phyloP scores from a whole-genome alignment of 495 filamentous ascomycete species.

The Neurospora intermedia region DNA sequence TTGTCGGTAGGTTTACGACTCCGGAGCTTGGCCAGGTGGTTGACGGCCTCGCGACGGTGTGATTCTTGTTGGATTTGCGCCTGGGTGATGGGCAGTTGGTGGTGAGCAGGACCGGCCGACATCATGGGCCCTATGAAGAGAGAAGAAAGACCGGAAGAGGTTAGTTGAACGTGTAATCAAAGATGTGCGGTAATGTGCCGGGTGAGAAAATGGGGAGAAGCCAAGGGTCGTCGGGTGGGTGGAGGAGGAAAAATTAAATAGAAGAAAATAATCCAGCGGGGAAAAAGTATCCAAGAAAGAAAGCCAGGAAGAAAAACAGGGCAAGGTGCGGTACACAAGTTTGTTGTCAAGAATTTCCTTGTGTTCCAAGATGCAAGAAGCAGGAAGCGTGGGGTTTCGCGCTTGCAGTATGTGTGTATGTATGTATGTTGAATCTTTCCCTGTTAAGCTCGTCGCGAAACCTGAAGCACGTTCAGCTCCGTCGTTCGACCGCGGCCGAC shows the following conservation, averaged over 20 bases:
- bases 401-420: not conserved
- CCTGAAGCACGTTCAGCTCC: not conserved
- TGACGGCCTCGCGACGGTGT: constrained; percentile 40
- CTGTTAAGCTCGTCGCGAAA: not conserved
- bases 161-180: not conserved
- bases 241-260: not conserved
- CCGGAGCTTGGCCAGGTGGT: constrained; percentile 61
- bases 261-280: not conserved
- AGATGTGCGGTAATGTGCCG: not conserved
- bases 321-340: not conserved
- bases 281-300: not conserved
- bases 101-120: constrained; percentile 17
- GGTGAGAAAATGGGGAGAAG: not conserved
- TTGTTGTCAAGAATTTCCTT: not conserved
- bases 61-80: constrained; percentile 46
- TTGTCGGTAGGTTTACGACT: constrained; percentile 87
- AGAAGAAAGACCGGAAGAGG: not conserved
- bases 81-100: constrained; percentile 47
- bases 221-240: not conserved
- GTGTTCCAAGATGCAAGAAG: constrained; percentile 5
- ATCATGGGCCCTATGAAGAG: constrained; percentile 21
- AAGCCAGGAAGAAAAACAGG: not conserved
- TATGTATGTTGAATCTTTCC: not conserved
- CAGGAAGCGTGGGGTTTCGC: not conserved
- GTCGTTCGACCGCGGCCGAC: not conserved